phyloP scores from a whole-genome alignment of 2,329 filamentous ascomycete genomes.

The Macroventuria anomochaeta region DNA sequence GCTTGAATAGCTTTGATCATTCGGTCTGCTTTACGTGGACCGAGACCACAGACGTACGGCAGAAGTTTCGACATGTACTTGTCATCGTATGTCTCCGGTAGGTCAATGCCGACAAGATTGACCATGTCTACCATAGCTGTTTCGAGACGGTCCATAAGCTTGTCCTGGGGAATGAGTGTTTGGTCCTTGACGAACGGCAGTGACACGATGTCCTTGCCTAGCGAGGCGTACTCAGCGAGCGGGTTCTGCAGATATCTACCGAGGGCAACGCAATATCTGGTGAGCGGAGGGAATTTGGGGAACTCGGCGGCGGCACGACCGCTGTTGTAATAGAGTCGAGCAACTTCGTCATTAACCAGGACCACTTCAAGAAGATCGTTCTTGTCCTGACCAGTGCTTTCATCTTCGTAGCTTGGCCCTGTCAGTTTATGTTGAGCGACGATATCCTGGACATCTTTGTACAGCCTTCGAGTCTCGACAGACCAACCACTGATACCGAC shows the following conservation, averaged over 20 bases:
- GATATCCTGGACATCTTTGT: constrained; percentile 79
- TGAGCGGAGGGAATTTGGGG: constrained; percentile 77
- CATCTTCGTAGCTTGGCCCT: constrained; percentile 81
- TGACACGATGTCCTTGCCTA: constrained; percentile 86
- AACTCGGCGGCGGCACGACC: constrained; percentile 79
- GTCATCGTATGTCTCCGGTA: constrained; percentile 88
- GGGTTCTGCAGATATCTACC: constrained; percentile 94
- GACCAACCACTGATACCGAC: constrained; percentile 89
- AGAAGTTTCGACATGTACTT: constrained; percentile 83
- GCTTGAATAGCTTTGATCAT: constrained; percentile 88
- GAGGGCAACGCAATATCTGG: constrained; percentile 87
- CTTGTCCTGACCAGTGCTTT: constrained; percentile 71
- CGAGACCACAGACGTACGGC: constrained; percentile 88
- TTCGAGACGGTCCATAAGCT: constrained; percentile 84
- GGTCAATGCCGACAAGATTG: constrained; percentile 92
- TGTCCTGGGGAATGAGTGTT: constrained; percentile 84
- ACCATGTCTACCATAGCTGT: constrained; percentile 99
- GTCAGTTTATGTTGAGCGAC: constrained; percentile 78
- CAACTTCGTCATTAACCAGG: constrained; percentile 94
- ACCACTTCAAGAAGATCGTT: constrained; percentile 85
- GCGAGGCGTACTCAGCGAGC: constrained; percentile 92
- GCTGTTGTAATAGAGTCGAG: constrained; percentile 93
- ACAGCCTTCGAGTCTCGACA: constrained; percentile 82
- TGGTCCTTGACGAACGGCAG: constrained; percentile 90
- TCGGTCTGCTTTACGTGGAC: constrained; percentile 86